These are phyloP conservation scores for Basidiobolus meristosporus DNA, from an alignment of 371 early-diverging fungal genomes.

Conservation along the genomic window DNA sequence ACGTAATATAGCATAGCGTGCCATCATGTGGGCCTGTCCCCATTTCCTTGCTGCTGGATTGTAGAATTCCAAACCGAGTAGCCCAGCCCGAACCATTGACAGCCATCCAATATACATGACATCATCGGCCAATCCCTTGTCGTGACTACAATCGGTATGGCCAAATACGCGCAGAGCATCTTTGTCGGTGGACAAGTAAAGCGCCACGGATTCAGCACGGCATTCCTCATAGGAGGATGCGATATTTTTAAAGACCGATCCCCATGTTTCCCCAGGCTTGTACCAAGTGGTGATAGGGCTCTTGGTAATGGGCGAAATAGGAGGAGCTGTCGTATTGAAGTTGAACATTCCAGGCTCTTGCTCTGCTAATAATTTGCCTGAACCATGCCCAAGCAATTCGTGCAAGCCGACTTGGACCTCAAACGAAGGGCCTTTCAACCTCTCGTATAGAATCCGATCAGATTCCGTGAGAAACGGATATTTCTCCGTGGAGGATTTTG, in stretches of 20 bases:
- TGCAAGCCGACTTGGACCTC: slow-evolving; percentile 31
- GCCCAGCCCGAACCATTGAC: slow-evolving; percentile 36
- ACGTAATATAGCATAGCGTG: slow-evolving; percentile 33
- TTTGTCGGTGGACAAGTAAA: slow-evolving; percentile 18
- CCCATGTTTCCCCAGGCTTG: slow-evolving; percentile 33
- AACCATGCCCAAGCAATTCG: slow-evolving; percentile 30
- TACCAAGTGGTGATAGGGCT: slow-evolving; percentile 28
- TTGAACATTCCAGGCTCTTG: slow-evolving; percentile 22
- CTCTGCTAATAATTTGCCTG: slow-evolving; percentile 30
- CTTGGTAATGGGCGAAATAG: slow-evolving; percentile 20
- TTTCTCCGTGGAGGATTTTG: slow-evolving; percentile 22
- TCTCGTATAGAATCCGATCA: slow-evolving; percentile 18
- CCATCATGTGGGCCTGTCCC: slow-evolving; percentile 45
- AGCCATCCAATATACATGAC: slow-evolving; percentile 26
- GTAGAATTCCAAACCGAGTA: slow-evolving; percentile 26
- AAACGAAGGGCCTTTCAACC: slow-evolving; percentile 23
- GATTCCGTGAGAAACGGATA: slow-evolving; percentile 20
- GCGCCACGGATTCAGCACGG: slow-evolving; percentile 37
- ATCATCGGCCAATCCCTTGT: slow-evolving; percentile 22
- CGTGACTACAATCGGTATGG: slow-evolving; percentile 4
- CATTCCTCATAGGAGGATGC: slow-evolving; percentile 31
- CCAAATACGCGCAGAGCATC: slow-evolving; percentile 28
- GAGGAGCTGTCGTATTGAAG: slow-evolving; percentile 19
- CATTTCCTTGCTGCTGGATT: slow-evolving; percentile 20
- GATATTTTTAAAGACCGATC: slow-evolving; percentile 24